Base-by-base conservation (phyloP, 116 monocot species). In the Phalaenopsis hybrid region DNA sequence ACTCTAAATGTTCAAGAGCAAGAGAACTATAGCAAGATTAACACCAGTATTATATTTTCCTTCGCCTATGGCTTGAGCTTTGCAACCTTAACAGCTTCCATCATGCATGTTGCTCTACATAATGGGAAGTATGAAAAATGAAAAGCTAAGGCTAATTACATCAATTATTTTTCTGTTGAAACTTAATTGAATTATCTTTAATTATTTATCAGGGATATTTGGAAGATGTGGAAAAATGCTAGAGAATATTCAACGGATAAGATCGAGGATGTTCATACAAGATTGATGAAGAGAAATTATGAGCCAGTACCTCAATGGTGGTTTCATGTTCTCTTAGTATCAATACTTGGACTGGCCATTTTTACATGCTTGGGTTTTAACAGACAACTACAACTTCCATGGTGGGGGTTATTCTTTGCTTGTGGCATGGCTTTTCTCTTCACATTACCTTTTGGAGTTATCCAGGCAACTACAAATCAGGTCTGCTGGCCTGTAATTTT, bases 221-320 rank as follows among this genome's bases (percentile, higher is more conserved):
- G 82, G 82, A 76, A 31, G 82, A 55, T 58, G 76, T 51, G 65
- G 21, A 28, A 15, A 21, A 12, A 28, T 13, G 12, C 51, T 1
- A 79, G 63, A 63, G 79, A 41, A 15, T 33, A 52, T 75, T 81
- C 83, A 5, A 75, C 80, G 20, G 48, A 82, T 28, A 89, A 84
- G 44, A 49, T 63, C 0, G 79, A 82, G 16, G 88, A 88, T 45
- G 89, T 89, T 20, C 89, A 89, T 73, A 80, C 84, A 1, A 89
- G 89, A 68, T 59, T 89, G 25, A 89, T 89, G 89, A 89, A 89
- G 79, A 84, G 89, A 84, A 89, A 89, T 78, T 89, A 89, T 79
- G 84, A 83, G 72, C 34, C 57, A 1, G 89, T 89, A 1, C 86
- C 86, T 0, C 89, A 86, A 18, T 89, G 86, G 86, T 89, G 89